Evolutionary conservation across 2,329 filamentous ascomycete species (phyloP), one percentile per base, ranked within the genome.

Genomic region (Raffaelea deltoideospora): DNA sequence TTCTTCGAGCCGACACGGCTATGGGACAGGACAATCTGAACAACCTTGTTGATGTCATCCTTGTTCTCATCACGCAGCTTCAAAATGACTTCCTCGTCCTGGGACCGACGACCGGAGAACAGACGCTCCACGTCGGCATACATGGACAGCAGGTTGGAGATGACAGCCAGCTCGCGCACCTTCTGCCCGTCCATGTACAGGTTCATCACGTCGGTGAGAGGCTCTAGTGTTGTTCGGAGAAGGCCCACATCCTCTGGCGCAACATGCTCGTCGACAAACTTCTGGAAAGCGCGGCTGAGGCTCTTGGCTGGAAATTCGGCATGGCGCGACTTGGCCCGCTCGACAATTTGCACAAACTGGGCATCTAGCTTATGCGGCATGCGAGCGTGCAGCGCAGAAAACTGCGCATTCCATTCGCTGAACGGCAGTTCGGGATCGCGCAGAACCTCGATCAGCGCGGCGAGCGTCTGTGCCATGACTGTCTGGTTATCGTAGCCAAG

Each of bases 401-500:
- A 90, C 53, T 96, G 86, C 6, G 88, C 82, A 44, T 81, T 86
- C 84, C 88, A 98, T 59, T 98, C 86, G 56, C 88, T 86, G 55
- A 90, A 98, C 2, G 90, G 90, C 44, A 98, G 71, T 50, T 95
- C 87, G 2, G 81, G 76, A 51, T 94, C 75, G 30, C 88, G 79
- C 18, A 98, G 72, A 10, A 98, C 87, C 41, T 85, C 75, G n/a
- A 95, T 77, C 27, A 96, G 67, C 53, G 90, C 83, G 59, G 83
- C 85, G 18, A 98, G 67, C 2, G 86, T 90, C 41, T 75, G 60
- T 35, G 75, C 72, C 88, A 98, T 94, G 58, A 96, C 86, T 47
- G 95, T 79, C 47, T 93, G 88, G 69, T 98, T 98, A 62, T 98
- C 90, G 53, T 85, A 98, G 41, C 90, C 90, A 50, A 79, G 68